Conservation (phyloP, 1,139 yeast genomes). For the Yamadazyma pseudoaaseri region DNA sequence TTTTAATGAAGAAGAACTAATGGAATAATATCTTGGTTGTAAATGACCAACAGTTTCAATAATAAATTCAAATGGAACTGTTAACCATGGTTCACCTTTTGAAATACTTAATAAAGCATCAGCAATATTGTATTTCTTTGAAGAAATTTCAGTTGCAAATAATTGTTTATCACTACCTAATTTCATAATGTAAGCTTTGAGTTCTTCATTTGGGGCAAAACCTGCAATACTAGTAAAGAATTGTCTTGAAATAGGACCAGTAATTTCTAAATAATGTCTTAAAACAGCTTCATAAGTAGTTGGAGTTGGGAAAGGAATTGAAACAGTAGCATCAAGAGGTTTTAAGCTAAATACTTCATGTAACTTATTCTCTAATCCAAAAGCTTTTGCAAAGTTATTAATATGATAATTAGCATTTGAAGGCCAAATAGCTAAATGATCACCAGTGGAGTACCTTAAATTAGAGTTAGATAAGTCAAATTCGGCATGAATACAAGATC, state of each 20-base stretch:
- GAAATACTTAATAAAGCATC: slow-evolving; percentile 70
- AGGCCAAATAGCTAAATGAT: slow-evolving; percentile 94
- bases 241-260: slow-evolving; percentile 94
- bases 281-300: slow-evolving; percentile 85
- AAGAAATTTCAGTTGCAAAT: slow-evolving; percentile 65
- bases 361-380: slow-evolving; percentile 56
- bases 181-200: slow-evolving; percentile 50
- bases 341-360: slow-evolving; percentile 62
- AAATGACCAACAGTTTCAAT: slow-evolving; percentile 79
- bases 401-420: slow-evolving; percentile 81
- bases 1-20: slow-evolving; percentile 82
- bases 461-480: slow-evolving; percentile 76
- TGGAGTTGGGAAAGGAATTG: slow-evolving; percentile 83
- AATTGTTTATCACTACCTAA: slow-evolving; percentile 67
- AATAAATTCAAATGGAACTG: slow-evolving; percentile 81
- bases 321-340: slow-evolving; percentile 71
- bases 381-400: slow-evolving; percentile 57
- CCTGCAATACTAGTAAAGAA: slow-evolving; percentile 72
- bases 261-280: slow-evolving; percentile 85
- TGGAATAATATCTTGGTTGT: slow-evolving; percentile 95
- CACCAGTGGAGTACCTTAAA: slow-evolving; percentile 89
- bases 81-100: slow-evolving; percentile 61
- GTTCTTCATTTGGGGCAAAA: slow-evolving; percentile 72
- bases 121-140: slow-evolving; percentile 66
- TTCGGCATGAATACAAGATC: slow-evolving; percentile 89